These are phyloP conservation scores for Eucalyptus globulus DNA, from an alignment of 345 rosid species.

Conservation along the genomic window DNA sequence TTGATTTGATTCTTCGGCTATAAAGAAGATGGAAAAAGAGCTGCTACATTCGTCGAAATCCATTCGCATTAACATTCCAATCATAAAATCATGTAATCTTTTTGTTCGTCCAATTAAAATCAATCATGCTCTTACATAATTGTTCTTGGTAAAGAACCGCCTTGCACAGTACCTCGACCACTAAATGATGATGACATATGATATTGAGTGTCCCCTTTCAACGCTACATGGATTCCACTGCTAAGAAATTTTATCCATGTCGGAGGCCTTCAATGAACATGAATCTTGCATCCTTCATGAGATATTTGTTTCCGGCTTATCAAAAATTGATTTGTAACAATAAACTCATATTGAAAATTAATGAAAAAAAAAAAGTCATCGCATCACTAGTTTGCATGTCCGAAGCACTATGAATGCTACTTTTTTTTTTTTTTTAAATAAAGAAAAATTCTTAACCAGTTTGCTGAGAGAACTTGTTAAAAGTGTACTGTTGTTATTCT, in stretches of 20 bases:
- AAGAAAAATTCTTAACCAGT: not conserved
- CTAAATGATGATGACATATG: not conserved
- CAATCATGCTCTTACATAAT: not conserved
- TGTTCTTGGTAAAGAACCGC: not conserved
- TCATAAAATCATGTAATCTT: not conserved
- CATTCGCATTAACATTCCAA: not conserved
- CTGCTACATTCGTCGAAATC: not conserved
- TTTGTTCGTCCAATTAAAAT: not conserved
- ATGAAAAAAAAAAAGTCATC: not conserved
- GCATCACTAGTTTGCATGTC: not conserved
- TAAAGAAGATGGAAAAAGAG: not conserved
- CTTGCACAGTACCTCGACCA: not conserved
- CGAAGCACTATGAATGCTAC: not conserved
- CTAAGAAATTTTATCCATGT: not conserved
- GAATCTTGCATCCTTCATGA: not conserved
- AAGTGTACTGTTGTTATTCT: not conserved
- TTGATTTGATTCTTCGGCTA: not conserved
- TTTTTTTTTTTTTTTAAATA: not conserved
- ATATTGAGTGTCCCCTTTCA: not conserved
- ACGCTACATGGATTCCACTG: not conserved
- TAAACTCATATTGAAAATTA: not conserved
- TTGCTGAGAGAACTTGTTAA: not conserved
- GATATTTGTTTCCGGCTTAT: not conserved
- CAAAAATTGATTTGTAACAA: not conserved
- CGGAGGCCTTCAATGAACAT: not conserved